These are phyloP conservation scores for Apiotrichum akiyoshidainum DNA, from an alignment of 1,284 basidiomycete genomes.

Conservation along the genomic window DNA sequence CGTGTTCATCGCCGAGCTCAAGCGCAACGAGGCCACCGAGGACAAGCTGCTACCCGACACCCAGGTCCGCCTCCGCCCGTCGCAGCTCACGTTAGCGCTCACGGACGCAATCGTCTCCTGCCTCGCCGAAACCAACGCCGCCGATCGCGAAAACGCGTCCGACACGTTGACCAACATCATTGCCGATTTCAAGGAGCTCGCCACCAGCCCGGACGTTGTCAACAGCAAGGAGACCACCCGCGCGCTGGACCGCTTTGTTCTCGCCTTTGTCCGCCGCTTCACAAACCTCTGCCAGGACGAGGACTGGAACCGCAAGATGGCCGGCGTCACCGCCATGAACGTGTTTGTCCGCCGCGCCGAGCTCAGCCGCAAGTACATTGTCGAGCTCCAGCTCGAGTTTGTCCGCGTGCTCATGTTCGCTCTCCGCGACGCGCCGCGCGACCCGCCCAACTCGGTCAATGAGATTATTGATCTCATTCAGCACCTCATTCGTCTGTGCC, in stretches of 20 bases:
- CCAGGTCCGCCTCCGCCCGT: slow-evolving; percentile 33
- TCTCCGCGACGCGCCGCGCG: slow-evolving; percentile 90
- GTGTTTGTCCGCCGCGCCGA: slow-evolving; percentile 70
- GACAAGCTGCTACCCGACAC: slow-evolving; percentile 29
- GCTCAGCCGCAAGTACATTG: slow-evolving; percentile 74
- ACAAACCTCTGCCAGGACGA: slow-evolving; percentile 82
- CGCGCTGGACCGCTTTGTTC: slow-evolving; percentile 56
- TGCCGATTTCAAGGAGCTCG: slow-evolving; percentile 63
- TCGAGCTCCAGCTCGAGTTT: slow-evolving; percentile 85
- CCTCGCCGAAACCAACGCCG: slow-evolving; percentile 62
- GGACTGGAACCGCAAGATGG: slow-evolving; percentile 79
- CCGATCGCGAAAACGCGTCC: slow-evolving; percentile 62
- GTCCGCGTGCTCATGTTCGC: slow-evolving; percentile 88
- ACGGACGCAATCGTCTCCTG: slow-evolving; percentile 73
- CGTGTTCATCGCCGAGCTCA: slow-evolving; percentile 40
- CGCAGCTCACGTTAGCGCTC: slow-evolving; percentile 44
- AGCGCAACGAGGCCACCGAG: slow-evolving; percentile 26
- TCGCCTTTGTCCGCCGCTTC: slow-evolving; percentile 75
- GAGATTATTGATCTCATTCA: slow-evolving; percentile 76
- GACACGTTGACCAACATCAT: slow-evolving; percentile 63
- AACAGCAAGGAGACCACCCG: slow-evolving; percentile 58
- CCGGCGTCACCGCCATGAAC: slow-evolving; percentile 77
- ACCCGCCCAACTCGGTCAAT: slow-evolving; percentile 77
- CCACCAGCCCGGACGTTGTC: slow-evolving; percentile 48
- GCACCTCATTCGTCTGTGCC: slow-evolving; percentile 71